phyloP scores from a whole-genome alignment of 352 stramenopile genomes.

The Globisporangium acanthophoron region DNA sequence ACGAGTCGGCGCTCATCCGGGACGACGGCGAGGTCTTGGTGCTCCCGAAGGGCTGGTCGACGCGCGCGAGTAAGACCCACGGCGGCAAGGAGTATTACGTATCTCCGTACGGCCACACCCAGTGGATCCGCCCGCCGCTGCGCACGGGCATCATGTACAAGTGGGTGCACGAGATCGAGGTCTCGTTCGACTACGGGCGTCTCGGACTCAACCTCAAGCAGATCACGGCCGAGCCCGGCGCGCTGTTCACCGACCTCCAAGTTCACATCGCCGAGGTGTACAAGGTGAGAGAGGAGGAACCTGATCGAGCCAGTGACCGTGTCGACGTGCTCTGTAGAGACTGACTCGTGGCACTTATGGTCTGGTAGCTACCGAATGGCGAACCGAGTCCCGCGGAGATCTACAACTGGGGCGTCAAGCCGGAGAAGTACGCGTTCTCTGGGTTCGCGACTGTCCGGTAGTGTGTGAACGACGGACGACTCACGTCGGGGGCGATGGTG shows the following conservation, averaged over 20 bases:
- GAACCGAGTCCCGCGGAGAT: slow-evolving; percentile 83
- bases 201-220: slow-evolving; percentile 83
- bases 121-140: slow-evolving; percentile 77
- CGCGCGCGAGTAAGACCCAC: slow-evolving; percentile 76
- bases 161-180: slow-evolving; percentile 80
- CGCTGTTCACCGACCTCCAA: slow-evolving; percentile 64
- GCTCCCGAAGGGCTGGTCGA: slow-evolving; percentile 77
- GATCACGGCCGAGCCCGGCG: slow-evolving; percentile 66
- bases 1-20: slow-evolving; percentile 51
- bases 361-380: slow-evolving; percentile 50
- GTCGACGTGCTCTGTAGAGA: background rate
- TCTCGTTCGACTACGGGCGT: slow-evolving; percentile 70
- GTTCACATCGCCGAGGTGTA: slow-evolving; percentile 83
- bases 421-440: slow-evolving; percentile 47
- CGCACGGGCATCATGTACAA: slow-evolving; percentile 60
- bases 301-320: background rate
- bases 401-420: slow-evolving; percentile 89
- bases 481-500: background rate
- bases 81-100: slow-evolving; percentile 85
- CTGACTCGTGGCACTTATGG: background rate
- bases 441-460: background rate
- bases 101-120: slow-evolving; percentile 74
- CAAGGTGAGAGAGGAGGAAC: slow-evolving; percentile 33
- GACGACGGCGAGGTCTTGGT: slow-evolving; percentile 70
- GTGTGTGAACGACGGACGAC: background rate